These are phyloP conservation scores for Globisporangium radiosum DNA, from an alignment of 352 stramenopile species.

Conservation along the genomic window DNA sequence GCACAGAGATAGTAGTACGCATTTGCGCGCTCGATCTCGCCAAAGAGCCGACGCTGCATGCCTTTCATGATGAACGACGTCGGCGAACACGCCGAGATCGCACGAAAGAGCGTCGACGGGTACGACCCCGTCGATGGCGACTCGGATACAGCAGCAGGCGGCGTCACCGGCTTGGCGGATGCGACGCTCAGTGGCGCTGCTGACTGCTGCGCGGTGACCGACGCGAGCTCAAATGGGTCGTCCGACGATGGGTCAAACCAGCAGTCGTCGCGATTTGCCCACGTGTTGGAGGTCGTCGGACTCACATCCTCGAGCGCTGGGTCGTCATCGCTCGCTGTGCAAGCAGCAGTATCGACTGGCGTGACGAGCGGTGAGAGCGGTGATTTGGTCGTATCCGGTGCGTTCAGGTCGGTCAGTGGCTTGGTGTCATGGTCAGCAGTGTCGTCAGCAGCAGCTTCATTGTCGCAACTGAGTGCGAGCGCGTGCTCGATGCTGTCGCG, in stretches of 20 bases:
- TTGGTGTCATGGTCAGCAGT: not conserved
- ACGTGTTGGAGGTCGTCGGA: slow-evolving; percentile 1
- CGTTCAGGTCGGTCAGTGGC: not conserved
- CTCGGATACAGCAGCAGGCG: not conserved
- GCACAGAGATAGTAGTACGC: slow-evolving; percentile 69
- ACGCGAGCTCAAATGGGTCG: not conserved
- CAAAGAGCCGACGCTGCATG: slow-evolving; percentile 48
- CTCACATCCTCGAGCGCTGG: not conserved
- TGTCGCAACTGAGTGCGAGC: not conserved
- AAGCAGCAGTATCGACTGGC: no score
- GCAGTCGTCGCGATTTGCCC: no score
- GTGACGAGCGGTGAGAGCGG: not conserved
- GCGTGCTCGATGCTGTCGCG: slow-evolving; percentile 7
- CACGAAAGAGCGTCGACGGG: slow-evolving; percentile 32
- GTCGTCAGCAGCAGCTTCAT: not conserved
- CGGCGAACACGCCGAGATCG: slow-evolving; percentile 31
- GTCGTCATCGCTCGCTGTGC: no score
- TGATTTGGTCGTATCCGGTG: not conserved
- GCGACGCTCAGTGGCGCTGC: not conserved
- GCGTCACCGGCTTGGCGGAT: slow-evolving; percentile 9
- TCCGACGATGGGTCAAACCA: not conserved
- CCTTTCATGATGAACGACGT: slow-evolving; percentile 64
- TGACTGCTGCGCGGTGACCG: not conserved
- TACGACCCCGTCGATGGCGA: slow-evolving; percentile 23
- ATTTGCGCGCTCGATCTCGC: slow-evolving; percentile 60